These are phyloP conservation scores for Annulohypoxylon moriforme DNA, from an alignment of 495 filamentous ascomycete species.

Conservation along the genomic window DNA sequence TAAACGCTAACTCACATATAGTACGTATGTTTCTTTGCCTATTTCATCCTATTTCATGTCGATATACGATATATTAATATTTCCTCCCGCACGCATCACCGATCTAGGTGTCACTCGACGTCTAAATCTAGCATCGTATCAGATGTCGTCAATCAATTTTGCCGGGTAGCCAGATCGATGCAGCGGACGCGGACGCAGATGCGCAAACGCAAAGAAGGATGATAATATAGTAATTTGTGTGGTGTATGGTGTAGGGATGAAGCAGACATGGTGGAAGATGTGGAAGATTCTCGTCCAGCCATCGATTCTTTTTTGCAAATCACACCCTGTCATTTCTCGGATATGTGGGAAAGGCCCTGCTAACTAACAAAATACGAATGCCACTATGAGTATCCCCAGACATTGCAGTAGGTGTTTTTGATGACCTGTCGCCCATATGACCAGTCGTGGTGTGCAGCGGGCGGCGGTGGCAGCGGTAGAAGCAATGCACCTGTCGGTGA, in stretches of 20 bases:
- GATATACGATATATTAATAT: neutral
- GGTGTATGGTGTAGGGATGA: slow-evolving; percentile 18
- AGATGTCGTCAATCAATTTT: slow-evolving; percentile 17
- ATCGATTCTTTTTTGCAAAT: slow-evolving; percentile 29
- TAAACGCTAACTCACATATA: neutral
- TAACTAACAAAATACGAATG: slow-evolving; percentile 19
- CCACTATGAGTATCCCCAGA: neutral
- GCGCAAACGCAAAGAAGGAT: slow-evolving; percentile 6
- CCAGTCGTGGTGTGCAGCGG: slow-evolving; percentile 43
- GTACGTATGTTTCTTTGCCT: neutral
- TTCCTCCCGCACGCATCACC: neutral
- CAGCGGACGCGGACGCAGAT: neutral
- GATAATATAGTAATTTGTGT: neutral
- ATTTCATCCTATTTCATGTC: neutral
- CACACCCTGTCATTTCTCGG: slow-evolving; percentile 43
- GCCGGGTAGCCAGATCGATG: slow-evolving; percentile 25
- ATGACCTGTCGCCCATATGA: slow-evolving; percentile 33
- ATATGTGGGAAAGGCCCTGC: slow-evolving; percentile 15
- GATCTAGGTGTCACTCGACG: slow-evolving; percentile 5
- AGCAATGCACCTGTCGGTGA: slow-evolving; percentile 42
- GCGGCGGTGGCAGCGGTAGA: slow-evolving; percentile 31
- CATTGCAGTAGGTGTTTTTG: slow-evolving; percentile 11
- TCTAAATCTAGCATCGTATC: slow-evolving; percentile 20
- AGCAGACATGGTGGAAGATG: slow-evolving; percentile 13
- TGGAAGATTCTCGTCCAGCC: slow-evolving; percentile 14